Evolutionary conservation across 768 basidiomycete genomes (phyloP).

Genomic region (Hypholoma fasciculare): DNA sequence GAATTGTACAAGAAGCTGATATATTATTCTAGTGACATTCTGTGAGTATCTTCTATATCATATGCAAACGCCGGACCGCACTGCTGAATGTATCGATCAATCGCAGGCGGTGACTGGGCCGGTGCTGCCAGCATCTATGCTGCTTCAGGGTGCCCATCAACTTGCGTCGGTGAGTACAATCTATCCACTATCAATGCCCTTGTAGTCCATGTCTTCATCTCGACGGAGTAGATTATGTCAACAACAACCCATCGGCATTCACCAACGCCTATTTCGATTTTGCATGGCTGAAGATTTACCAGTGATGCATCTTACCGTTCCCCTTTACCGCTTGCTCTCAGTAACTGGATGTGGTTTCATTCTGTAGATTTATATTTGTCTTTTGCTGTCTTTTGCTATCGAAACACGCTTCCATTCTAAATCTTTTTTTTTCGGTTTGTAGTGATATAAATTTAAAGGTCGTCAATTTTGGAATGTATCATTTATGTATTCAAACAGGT

Average conservation of each 20-base stretch:
- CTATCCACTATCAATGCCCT: background rate
- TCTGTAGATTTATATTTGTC: too few relatives aligned
- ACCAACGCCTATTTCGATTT: constrained; percentile 72
- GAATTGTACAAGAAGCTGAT: background rate
- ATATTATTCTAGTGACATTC: constrained; percentile 45
- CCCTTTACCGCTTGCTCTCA: too few relatives aligned
- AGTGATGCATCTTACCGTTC: constrained; percentile 8
- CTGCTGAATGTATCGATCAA: background rate
- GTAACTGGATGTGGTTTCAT: too few relatives aligned
- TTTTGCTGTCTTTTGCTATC: too few relatives aligned
- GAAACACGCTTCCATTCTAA: too few relatives aligned
- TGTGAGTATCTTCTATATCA: constrained; percentile 39
- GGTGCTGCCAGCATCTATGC: constrained; percentile 39
- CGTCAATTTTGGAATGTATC: too few relatives aligned
- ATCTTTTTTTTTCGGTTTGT: too few relatives aligned
- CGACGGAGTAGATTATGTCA: constrained; percentile 52
- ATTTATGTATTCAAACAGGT: too few relatives aligned
- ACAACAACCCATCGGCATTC: constrained; percentile 69
- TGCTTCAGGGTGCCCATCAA: constrained; percentile 50
- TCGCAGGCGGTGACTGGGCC: constrained; percentile 56
- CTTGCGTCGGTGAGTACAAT: constrained; percentile 45
- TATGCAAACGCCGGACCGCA: background rate
- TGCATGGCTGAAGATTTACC: constrained; percentile 50
- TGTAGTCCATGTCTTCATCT: background rate
- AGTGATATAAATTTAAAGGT: too few relatives aligned